These are phyloP conservation scores for Mallotus japonicus DNA, from an alignment of 441 rosid genomes.

Conservation along the genomic window DNA sequence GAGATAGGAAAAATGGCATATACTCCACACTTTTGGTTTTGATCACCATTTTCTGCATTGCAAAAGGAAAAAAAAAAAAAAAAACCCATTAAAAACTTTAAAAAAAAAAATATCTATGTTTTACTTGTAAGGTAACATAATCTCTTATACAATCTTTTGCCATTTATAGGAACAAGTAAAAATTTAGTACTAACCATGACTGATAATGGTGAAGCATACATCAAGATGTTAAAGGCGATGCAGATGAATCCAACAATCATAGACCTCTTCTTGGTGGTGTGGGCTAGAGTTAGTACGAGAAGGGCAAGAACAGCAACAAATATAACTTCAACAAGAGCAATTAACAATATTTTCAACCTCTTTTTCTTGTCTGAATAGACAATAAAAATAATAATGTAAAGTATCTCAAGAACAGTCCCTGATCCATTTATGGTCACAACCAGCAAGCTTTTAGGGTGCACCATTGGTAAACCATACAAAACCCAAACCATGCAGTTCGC, in stretches of 20 bases:
- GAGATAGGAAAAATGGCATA: constrained; percentile 81
- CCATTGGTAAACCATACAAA: constrained; percentile 73
- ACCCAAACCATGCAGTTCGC: constrained; percentile 84
- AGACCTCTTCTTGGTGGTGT: constrained; percentile 47
- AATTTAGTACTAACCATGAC: constrained; percentile 55
- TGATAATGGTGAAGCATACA: constrained; percentile 86
- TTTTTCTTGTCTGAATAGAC: constrained; percentile 41
- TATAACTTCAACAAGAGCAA: constrained; percentile 36
- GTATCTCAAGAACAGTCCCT: constrained; percentile 55
- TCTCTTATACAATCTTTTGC: background rate
- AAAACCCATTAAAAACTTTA: background rate
- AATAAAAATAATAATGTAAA: constrained; percentile 47
- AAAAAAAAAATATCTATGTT: background rate
- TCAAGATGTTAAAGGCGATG: constrained; percentile 58
- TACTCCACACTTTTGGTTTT: constrained; percentile 83
- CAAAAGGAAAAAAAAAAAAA: background rate
- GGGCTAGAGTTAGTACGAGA: constrained; percentile 46
- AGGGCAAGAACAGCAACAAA: constrained; percentile 35
- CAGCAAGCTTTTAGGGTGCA: constrained; percentile 65
- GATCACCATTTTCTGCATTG: constrained; percentile 69
- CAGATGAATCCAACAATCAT: constrained; percentile 56
- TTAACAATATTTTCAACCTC: constrained; percentile 34
- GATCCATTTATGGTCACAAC: constrained; percentile 74
- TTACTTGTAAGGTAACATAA: background rate
- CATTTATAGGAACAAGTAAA: background rate